These are phyloP conservation scores for Tephrocybe rancida DNA, from an alignment of 768 basidiomycete genomes.

Conservation along the genomic window DNA sequence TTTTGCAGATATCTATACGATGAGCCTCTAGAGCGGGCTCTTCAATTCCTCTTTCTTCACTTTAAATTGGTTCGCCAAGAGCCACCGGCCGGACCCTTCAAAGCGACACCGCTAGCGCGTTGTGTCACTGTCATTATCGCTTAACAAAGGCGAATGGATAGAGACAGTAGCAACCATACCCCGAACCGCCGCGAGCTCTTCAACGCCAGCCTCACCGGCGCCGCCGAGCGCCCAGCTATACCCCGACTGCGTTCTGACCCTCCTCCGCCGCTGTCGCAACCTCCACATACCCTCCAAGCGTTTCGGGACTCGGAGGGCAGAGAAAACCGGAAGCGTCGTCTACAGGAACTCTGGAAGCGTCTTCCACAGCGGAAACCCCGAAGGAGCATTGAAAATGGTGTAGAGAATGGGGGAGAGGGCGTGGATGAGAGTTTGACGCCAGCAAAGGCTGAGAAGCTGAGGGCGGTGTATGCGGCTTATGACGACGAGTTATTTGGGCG, in stretches of 20 bases:
- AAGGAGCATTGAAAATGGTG: conserved; percentile 10
- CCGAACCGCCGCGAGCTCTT: conserved; percentile 53
- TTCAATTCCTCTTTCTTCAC: conserved; percentile 17
- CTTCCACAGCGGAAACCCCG: conserved; percentile 37
- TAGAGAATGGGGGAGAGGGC: conserved; percentile 8
- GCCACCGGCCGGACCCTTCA: conserved; percentile 11
- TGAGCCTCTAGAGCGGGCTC: conserved; percentile 41
- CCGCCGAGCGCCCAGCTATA: conserved; percentile 56
- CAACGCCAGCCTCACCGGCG: conserved; percentile 53
- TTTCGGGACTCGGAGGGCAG: conserved; percentile 68
- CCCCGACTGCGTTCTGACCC: conserved; percentile 63
- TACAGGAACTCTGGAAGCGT: conserved; percentile 66
- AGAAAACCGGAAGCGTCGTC: conserved; percentile 58
- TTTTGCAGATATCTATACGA: conserved; percentile 16
- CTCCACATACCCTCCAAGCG: conserved; percentile 56
- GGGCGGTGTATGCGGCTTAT: conserved; percentile 78
- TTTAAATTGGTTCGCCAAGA: conserved; percentile 17
- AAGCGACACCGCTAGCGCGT: conserved; percentile 11
- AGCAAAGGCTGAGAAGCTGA: conserved; percentile 63
- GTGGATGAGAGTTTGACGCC: conserved; percentile 43
- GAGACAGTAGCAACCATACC: conserved; percentile 17
- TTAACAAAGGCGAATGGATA: conserved; percentile 20
- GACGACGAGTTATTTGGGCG: conserved; percentile 71
- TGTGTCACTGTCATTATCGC: conserved; percentile 10
- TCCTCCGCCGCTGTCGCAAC: conserved; percentile 34